phyloP scores from a whole-genome alignment of 2,329 filamentous ascomycete species.

The Nemania sp. region DNA sequence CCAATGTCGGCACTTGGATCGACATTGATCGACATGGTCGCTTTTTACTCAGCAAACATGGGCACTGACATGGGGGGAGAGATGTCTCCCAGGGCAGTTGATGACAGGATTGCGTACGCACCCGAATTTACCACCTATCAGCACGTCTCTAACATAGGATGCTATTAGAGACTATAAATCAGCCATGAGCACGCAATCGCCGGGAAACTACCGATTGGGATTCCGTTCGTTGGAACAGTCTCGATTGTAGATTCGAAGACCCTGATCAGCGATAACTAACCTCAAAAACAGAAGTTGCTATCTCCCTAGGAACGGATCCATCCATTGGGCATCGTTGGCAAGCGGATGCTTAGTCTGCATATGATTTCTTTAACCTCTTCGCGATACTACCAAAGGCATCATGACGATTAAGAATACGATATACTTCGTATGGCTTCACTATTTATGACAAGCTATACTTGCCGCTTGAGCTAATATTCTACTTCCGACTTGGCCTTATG shows the following conservation, averaged over 20 bases:
- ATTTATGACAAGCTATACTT: background rate
- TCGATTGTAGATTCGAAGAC: background rate
- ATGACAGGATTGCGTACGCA: constrained; percentile 12
- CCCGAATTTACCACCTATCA: background rate
- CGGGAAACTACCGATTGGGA: background rate
- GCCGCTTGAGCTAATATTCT: background rate
- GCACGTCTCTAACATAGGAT: background rate
- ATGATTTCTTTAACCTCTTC: background rate
- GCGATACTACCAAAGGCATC: background rate
- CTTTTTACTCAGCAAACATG: constrained; percentile 13
- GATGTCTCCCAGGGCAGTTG: background rate
- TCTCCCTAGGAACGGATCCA: too few relatives aligned
- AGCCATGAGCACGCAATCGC: background rate
- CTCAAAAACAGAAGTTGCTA: too few relatives aligned
- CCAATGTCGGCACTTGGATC: constrained; percentile 22
- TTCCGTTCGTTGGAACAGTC: background rate
- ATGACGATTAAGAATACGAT: background rate
- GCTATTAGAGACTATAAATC: background rate
- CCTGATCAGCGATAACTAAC: background rate
- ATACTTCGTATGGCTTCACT: background rate
- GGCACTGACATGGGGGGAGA: background rate
- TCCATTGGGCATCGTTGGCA: too few relatives aligned
- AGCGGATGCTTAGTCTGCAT: background rate
- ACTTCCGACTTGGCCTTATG: constrained; percentile 3
- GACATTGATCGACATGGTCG: constrained; percentile 19